Evolutionary conservation across 1,139 yeast genomes (phyloP).

Genomic region (Hemisphaericaspora lyxosophila): DNA sequence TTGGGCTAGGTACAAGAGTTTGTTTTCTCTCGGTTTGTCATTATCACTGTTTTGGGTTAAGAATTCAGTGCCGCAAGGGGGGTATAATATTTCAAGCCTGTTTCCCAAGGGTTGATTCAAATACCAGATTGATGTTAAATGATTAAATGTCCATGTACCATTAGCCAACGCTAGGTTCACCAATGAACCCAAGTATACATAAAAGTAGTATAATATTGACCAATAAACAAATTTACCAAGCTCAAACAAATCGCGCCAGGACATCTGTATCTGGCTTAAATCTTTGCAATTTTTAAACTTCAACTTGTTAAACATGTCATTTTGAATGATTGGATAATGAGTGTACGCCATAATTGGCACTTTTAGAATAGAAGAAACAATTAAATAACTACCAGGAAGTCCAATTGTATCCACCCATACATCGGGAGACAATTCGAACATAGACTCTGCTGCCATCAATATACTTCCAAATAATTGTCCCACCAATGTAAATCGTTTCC

Average conservation of each 20-base stretch:
- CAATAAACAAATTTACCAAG: conserved; percentile 65
- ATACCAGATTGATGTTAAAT: conserved; percentile 64
- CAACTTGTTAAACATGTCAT: conserved; percentile 75
- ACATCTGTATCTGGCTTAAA: conserved; percentile 14
- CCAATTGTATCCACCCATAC: conserved; percentile 96
- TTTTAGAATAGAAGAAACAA: conserved; percentile 52
- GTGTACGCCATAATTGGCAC: conserved; percentile 85
- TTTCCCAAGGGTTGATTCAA: conserved; percentile 24
- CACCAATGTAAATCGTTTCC: conserved; percentile 77
- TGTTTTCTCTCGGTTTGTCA: conserved; percentile 44
- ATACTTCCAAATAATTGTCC: conserved; percentile 88
- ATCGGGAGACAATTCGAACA: conserved; percentile 73
- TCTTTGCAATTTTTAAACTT: conserved; percentile 26
- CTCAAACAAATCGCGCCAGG: conserved; percentile 22
- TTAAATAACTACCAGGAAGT: conserved; percentile 72
- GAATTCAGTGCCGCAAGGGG: conserved; percentile 76
- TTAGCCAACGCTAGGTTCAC: conserved; percentile 72
- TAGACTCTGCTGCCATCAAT: conserved; percentile 68
- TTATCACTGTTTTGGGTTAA: conserved; percentile 16
- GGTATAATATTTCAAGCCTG: conserved; percentile 60
- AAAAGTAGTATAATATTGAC: conserved; percentile 60
- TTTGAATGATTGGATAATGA: conserved; percentile 89
- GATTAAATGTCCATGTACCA: conserved; percentile 89
- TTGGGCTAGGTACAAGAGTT: conserved; percentile 81
- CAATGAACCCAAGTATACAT: conserved; percentile 63